phyloP scores from a whole-genome alignment of 768 basidiomycete genomes.

The Amanita phalloides region DNA sequence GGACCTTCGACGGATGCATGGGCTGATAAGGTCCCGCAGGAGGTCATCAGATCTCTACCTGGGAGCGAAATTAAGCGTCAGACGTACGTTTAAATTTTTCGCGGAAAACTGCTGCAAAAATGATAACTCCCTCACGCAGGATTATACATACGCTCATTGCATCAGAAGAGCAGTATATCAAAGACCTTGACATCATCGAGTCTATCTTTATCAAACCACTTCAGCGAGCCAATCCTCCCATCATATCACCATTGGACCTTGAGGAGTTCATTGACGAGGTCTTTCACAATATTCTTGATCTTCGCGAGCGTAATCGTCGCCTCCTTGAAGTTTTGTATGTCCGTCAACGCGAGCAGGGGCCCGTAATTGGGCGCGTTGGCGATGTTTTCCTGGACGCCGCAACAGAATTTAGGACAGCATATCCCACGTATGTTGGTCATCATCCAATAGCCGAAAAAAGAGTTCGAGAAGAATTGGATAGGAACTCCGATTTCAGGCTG shows the following conservation, averaged over 20 bases:
- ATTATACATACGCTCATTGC: slow-evolving; percentile 83
- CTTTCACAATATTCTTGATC: slow-evolving; percentile 79
- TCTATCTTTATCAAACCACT: slow-evolving; percentile 46
- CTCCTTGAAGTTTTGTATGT: slow-evolving; percentile 83
- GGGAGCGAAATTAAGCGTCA: slow-evolving; percentile 77
- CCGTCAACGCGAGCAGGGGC: slow-evolving; percentile 76
- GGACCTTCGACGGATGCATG: slow-evolving; percentile 29
- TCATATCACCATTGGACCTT: slow-evolving; percentile 39
- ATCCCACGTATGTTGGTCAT: slow-evolving; percentile 79
- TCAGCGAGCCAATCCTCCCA: slow-evolving; percentile 29
- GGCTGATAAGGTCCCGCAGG: slow-evolving; percentile 33
- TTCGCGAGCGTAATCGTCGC: slow-evolving; percentile 74
- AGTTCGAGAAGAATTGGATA: slow-evolving; percentile 77
- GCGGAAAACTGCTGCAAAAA: neutral
- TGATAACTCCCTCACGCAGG: slow-evolving; percentile 16
- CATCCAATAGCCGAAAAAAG: slow-evolving; percentile 79
- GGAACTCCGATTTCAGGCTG: slow-evolving; percentile 68
- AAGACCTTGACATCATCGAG: slow-evolving; percentile 80
- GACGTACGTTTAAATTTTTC: slow-evolving; percentile 28
- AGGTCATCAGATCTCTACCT: slow-evolving; percentile 39
- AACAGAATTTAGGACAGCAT: slow-evolving; percentile 77
- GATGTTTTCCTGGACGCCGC: slow-evolving; percentile 85
- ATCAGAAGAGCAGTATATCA: slow-evolving; percentile 83
- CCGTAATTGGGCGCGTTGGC: slow-evolving; percentile 77
- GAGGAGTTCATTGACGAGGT: slow-evolving; percentile 85